phyloP scores from a whole-genome alignment of 2,329 filamentous ascomycete genomes.

The Fusarium illudens region DNA sequence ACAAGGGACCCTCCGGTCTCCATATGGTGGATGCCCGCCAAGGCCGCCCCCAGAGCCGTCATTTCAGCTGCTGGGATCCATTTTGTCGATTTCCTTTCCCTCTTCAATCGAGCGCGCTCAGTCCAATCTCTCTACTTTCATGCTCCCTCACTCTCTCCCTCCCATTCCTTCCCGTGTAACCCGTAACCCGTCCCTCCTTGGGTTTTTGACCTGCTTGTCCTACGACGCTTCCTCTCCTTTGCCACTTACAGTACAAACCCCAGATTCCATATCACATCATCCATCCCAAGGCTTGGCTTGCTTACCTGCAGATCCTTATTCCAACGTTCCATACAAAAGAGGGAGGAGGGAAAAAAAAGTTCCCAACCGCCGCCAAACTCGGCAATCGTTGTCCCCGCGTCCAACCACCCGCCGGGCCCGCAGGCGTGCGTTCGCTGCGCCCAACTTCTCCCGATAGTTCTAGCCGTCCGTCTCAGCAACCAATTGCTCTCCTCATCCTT shows the following conservation, averaged over 20 bases:
- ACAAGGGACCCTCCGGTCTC: conserved; percentile 16
- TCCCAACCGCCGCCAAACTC: conserved; percentile 32
- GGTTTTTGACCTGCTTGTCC: background rate
- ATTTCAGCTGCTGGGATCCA: conserved; percentile 30
- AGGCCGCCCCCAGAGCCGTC: conserved; percentile 30
- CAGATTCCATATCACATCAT: conserved; percentile 13
- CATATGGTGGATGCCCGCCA: conserved; percentile 13
- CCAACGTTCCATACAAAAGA: conserved; percentile 11
- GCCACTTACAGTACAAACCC: background rate
- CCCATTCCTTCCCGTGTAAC: conserved; percentile 18
- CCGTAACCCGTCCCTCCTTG: conserved; percentile 8
- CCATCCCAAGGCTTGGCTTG: conserved; percentile 19
- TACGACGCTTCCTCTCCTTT: conserved; percentile 19
- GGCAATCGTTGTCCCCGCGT: conserved; percentile 36
- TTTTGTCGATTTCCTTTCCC: conserved; percentile 19
- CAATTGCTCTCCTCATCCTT: conserved; percentile 38
- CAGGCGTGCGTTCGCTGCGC: conserved; percentile 30
- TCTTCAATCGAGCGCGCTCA: conserved; percentile 19
- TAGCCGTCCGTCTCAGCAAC: conserved; percentile 17
- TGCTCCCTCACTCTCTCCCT: conserved; percentile 14
- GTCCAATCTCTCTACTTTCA: conserved; percentile 26
- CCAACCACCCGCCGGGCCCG: conserved; percentile 32
- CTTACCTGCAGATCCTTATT: conserved; percentile 33
- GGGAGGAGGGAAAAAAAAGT: conserved; percentile 12
- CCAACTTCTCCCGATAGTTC: conserved; percentile 28